These are phyloP conservation scores for Ligustrum vulgare DNA, from an alignment of 257 asterid genomes.

Conservation along the genomic window DNA sequence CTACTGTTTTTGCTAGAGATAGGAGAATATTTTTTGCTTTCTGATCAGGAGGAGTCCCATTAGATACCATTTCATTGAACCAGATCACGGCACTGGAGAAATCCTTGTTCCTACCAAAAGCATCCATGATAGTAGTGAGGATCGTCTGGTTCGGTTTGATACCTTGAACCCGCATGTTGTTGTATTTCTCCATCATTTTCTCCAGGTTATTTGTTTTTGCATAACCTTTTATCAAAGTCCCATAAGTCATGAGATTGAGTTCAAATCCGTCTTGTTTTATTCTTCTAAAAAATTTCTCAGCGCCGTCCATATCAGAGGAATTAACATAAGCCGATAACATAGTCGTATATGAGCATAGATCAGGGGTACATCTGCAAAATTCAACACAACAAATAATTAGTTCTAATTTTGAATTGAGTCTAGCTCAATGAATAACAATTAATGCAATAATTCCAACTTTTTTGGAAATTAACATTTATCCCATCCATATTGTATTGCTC, in stretches of 20 bases:
- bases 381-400: not conserved
- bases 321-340: slow-evolving; percentile 86
- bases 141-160: slow-evolving; percentile 64
- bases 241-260: slow-evolving; percentile 73
- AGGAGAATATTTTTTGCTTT: slow-evolving; percentile 86
- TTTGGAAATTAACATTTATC: not conserved
- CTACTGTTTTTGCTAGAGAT: slow-evolving; percentile 77
- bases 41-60: slow-evolving; percentile 67
- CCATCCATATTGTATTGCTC: not conserved
- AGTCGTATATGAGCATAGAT: slow-evolving; percentile 86
- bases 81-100: slow-evolving; percentile 74
- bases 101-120: slow-evolving; percentile 75
- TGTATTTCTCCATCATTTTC: slow-evolving; percentile 85
- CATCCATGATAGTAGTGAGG: slow-evolving; percentile 91
- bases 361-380: slow-evolving; percentile 67
- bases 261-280: slow-evolving; percentile 73
- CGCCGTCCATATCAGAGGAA: slow-evolving; percentile 92
- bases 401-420: not conserved
- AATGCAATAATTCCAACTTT: not conserved
- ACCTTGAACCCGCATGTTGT: slow-evolving; percentile 62
- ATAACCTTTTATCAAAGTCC: slow-evolving; percentile 81
- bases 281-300: slow-evolving; percentile 80
- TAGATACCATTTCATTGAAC: slow-evolving; percentile 80
- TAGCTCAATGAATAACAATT: not conserved
- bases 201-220: slow-evolving; percentile 67